Evolutionary conservation across 2,329 filamentous ascomycete genomes (phyloP), one percentile per base, ranked within the genome.

Genomic region (Harringtonia lauricola): DNA sequence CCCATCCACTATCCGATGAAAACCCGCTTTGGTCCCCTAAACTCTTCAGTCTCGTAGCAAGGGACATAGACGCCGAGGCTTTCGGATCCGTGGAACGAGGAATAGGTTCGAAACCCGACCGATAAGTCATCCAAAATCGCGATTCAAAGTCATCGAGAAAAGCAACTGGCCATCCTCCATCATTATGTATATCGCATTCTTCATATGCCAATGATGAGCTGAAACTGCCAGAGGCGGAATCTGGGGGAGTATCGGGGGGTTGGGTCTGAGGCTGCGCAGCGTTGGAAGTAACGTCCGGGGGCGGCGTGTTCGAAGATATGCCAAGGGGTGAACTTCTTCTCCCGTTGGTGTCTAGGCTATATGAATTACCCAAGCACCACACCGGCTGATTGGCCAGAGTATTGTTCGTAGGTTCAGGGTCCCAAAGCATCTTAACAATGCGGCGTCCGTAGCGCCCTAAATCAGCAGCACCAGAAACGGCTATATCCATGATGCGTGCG

Each of bases 121-220:
- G 79, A 58, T 98, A 98, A 10, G 90, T 96, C 74, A 98, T 86
- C 90, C 92, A 96, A 60, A 95, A 78, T 48, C 79, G 79, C 6
- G 90, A 89, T 59, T 95, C 88, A 55, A 96, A 94, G 61, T 98
- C 92, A 47, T 88, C 83, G 29, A 96, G 67, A 56, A 98, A 98
- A 5, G 77, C 72, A 10, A 74, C 66, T 10, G 92, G 92, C 92
- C 92, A 98, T 46, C 83, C 81, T 14, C 67, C 66, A 47, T 68
- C 67, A 17, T 63, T 56, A 4, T 55, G 55, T 2, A 6, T 33
- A 2, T 42, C 35, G 13, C 61, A 57, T 19, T 74, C 65, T 22
- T 68, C 68, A 43, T 70, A 72, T 30, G 67, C 66, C 9, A 72
- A 56, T 2, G 71, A 71, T 6, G 71, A 72, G 41, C 70, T 68